Evolutionary conservation across 2,329 filamentous ascomycete genomes (phyloP).

Genomic region (Claviceps africana): DNA sequence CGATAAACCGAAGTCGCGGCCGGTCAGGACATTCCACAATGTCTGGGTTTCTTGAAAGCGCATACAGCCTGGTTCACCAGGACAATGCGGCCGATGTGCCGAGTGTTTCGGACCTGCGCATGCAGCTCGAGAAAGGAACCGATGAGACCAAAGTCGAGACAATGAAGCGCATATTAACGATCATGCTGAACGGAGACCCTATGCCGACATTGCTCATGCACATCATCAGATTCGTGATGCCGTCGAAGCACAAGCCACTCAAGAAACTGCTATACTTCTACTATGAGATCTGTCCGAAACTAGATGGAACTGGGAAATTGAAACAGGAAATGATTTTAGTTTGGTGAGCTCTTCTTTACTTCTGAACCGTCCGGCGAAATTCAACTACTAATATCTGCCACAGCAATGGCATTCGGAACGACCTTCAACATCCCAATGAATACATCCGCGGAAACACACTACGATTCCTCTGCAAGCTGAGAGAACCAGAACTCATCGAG

Average conservation of each 20-base stretch:
- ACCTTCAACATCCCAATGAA: slow-evolving; percentile 94
- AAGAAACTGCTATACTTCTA: slow-evolving; percentile 99
- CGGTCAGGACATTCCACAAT: slow-evolving; percentile 40
- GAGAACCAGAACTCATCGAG: slow-evolving; percentile 90
- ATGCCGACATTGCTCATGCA: slow-evolving; percentile 96
- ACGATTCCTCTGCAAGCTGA: slow-evolving; percentile 90
- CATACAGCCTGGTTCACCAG: slow-evolving; percentile 94
- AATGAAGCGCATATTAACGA: slow-evolving; percentile 88
- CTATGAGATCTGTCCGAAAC: slow-evolving; percentile 97
- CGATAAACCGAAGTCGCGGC: neutral
- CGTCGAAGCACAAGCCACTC: slow-evolving; percentile 85
- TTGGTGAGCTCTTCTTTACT: slow-evolving; percentile 43
- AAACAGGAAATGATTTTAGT: slow-evolving; percentile 99
- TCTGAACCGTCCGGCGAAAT: neutral
- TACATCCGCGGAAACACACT: slow-evolving; percentile 97
- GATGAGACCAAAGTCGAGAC: slow-evolving; percentile 90
- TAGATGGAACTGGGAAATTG: slow-evolving; percentile 80
- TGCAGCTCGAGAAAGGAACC: slow-evolving; percentile 82
- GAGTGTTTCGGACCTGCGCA: slow-evolving; percentile 78
- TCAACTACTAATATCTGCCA: neutral
- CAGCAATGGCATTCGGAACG: slow-evolving; percentile 95
- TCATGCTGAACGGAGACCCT: slow-evolving; percentile 96
- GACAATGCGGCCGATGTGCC: slow-evolving; percentile 94
- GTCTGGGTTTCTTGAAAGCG: slow-evolving; percentile 86
- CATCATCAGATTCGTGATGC: slow-evolving; percentile 99